A percentile compares a stretch with the other conserved stretches of the same genome.
Conservation (phyloP, 306 rosid species). For the Vicia faba region DNA sequence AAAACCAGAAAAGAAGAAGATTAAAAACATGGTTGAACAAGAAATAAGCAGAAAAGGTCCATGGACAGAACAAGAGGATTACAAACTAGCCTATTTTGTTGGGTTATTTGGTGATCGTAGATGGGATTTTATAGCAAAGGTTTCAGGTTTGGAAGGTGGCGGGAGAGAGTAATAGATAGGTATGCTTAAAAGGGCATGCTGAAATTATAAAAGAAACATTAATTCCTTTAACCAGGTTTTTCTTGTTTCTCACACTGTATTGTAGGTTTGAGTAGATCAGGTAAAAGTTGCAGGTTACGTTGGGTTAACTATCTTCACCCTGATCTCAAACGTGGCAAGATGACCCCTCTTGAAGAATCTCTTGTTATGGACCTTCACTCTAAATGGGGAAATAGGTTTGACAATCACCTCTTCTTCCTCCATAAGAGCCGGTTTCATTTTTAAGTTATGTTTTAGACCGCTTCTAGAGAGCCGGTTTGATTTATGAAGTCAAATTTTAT, state of each 20-base stretch:
- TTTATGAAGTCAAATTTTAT: too few relatives aligned
- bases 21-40: conserved; percentile 43
- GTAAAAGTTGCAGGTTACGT: conserved; percentile 95
- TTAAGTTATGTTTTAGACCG: too few relatives aligned
- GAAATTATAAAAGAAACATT: conserved; percentile 38
- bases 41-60: conserved; percentile 72
- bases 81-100: conserved; percentile 69
- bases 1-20: neutral
- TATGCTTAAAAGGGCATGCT: conserved; percentile 54
- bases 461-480: too few relatives aligned
- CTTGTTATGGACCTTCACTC: conserved; percentile 80
- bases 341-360: conserved; percentile 82
- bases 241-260: conserved; percentile 40
- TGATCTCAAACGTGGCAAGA: conserved; percentile 90
- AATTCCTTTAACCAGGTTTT: conserved; percentile 46
- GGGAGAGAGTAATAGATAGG: conserved; percentile 74
- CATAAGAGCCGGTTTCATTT: too few relatives aligned
- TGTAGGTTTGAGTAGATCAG: conserved; percentile 93
- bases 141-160: conserved; percentile 99
- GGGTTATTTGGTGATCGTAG: conserved; percentile 89
- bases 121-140: conserved; percentile 95
- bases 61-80: conserved; percentile 94
- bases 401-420: too few relatives aligned
- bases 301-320: conserved; percentile 99
- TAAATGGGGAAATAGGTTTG: conserved; percentile 97